Conservation (phyloP, 768 basidiomycete genomes). For the Russula sp. region DNA sequence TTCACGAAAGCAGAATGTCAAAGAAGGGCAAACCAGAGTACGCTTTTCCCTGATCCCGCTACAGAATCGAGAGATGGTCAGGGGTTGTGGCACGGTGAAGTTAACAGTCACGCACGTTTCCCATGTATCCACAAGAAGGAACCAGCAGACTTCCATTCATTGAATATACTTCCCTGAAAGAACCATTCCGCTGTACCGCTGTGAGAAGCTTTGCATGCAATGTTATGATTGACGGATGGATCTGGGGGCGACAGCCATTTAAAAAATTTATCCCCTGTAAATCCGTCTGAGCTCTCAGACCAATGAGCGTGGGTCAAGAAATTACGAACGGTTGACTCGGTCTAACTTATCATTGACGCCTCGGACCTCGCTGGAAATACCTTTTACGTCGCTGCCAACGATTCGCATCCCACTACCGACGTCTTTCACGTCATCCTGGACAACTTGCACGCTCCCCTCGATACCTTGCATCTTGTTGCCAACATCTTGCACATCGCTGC, state of each 20-base stretch:
- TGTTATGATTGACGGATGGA: slow-evolving; percentile 1
- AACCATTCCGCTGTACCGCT: neutral
- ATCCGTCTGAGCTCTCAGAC: neutral
- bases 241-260: neutral
- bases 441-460: neutral
- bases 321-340: neutral
- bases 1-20: neutral
- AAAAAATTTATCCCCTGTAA: neutral
- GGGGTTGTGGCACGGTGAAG: no score
- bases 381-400: neutral
- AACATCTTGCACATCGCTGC: neutral
- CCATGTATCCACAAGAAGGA: slow-evolving; percentile 5
- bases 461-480: neutral
- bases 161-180: neutral
- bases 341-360: neutral
- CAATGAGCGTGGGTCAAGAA: no score
- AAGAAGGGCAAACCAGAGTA: slow-evolving; percentile 9
- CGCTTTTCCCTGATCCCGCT: slow-evolving; percentile 17
- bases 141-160: neutral
- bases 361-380: neutral
- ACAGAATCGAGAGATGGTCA: neutral
- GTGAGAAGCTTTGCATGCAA: neutral
- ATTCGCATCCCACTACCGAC: neutral
- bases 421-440: neutral
- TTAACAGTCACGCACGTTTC: neutral